Conservation (phyloP, 2,329 filamentous ascomycete species). For the Diplodia intermedia region DNA sequence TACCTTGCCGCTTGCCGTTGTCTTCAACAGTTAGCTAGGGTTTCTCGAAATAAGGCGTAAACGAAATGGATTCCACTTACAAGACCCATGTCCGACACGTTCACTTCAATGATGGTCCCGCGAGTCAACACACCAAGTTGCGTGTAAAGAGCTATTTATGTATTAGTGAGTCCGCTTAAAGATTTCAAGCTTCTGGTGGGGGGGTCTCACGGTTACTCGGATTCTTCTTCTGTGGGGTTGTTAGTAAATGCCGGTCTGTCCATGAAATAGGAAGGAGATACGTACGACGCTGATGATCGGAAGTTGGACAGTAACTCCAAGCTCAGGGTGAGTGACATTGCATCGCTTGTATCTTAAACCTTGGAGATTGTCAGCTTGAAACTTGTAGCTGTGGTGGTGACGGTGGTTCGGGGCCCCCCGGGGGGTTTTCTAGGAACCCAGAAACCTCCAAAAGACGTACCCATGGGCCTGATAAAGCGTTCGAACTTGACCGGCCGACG, state of each 20-base stretch:
- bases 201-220: no score
- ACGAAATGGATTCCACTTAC: no score
- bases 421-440: no score
- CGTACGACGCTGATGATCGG: constrained; percentile 51
- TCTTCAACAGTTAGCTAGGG: constrained; percentile 42
- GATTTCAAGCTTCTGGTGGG: constrained; percentile 52
- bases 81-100: constrained; percentile 88
- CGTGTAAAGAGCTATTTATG: constrained; percentile 68
- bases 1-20: constrained; percentile 67
- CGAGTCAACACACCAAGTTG: constrained; percentile 89
- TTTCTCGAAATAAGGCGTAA: no score
- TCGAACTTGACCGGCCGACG: constrained; percentile 73
- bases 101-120: constrained; percentile 78
- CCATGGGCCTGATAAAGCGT: constrained; percentile 70
- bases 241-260: no score
- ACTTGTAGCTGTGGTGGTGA: no score
- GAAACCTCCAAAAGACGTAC: constrained; percentile 40
- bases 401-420: no score
- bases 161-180: constrained; percentile 56
- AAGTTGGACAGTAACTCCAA: constrained; percentile 86
- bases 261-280: no score
- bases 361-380: neutral
- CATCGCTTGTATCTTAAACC: constrained; percentile 56
- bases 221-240: no score
- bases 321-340: constrained; percentile 73